Evolutionary conservation across 1,284 basidiomycete genomes (phyloP), one percentile per base, ranked within the genome.

Genomic region (Pseudozyma sp.): DNA sequence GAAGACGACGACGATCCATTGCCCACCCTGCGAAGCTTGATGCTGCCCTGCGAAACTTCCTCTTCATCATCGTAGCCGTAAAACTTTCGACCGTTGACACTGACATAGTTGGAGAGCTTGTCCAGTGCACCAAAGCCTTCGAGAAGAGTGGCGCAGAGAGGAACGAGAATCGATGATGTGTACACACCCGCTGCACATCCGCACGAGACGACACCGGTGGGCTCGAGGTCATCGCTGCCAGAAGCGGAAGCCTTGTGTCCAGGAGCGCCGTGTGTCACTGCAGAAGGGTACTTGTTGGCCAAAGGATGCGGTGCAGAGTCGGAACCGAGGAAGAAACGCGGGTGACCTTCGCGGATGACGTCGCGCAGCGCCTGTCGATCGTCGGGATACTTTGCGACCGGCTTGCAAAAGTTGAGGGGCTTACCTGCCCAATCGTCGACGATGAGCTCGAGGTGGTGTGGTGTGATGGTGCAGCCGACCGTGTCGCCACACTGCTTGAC

Each of bases 381-480:
- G 75, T 92, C 91, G 5, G 95, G 95, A 81, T 90, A 94, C 86
- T 99, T 99, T 31, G 97, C 96, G 24, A 99, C 92, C 0, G 97
- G 97, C 86, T 99, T 99, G 88, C 97, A 99, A 85, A 93, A 99
- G 84, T 97, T 90, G 88, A 93, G 93, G 0, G 93, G 90, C 85
- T 98, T 94, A 7, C 95, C 94, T 1, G 95, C 95, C 91, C 96
- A 98, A 81, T 97, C 93, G 85, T 99, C 97, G 8, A 99, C 94
- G 1, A 93, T 96, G 59, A 99, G 88, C 42, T 90, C 90, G 40
- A 99, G 90, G 84, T 99, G 97, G 86, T 99, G 97, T 0, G 95
- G 92, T 3, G 97, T 99, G 86, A 99, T 98, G 7, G 93, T 94
- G 85, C 97, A 99, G 11, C 90, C 96, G 31, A 99, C 96, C 39